These are phyloP conservation scores for Podila clonocystis DNA, from an alignment of 192 early-diverging fungal species.

Conservation along the genomic window DNA sequence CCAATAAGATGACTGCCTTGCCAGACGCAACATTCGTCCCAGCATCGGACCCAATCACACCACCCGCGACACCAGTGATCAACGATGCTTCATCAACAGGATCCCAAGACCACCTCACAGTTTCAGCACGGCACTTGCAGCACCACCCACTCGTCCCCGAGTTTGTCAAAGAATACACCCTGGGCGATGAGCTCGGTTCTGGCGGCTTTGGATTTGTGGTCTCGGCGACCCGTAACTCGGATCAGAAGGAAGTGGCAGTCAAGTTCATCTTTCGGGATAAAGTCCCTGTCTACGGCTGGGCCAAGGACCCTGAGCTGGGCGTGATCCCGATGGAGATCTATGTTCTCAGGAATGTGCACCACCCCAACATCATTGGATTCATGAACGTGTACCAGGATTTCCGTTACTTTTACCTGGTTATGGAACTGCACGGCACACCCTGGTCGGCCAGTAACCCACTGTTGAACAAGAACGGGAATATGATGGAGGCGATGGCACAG, in stretches of 20 bases:
- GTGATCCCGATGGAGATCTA: constrained; percentile 66
- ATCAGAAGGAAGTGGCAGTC: constrained; percentile 72
- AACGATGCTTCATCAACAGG: background rate
- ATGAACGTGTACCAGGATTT: constrained; percentile 59
- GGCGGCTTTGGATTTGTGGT: constrained; percentile 80
- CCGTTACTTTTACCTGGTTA: constrained; percentile 63
- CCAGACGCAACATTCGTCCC: constrained; percentile 41
- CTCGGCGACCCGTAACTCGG: constrained; percentile 58
- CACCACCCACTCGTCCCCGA: constrained; percentile 26
- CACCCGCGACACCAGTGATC: constrained; percentile 22
- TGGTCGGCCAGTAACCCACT: constrained; percentile 53
- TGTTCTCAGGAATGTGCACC: constrained; percentile 59
- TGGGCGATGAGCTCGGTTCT: constrained; percentile 69
- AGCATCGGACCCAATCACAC: constrained; percentile 20
- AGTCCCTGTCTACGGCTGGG: constrained; percentile 60
- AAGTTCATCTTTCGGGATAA: constrained; percentile 75
- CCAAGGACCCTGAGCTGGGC: constrained; percentile 56
- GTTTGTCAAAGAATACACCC: constrained; percentile 44
- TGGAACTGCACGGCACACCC: constrained; percentile 67
- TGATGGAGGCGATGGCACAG: constrained; percentile 39
- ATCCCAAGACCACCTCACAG: constrained; percentile 13
- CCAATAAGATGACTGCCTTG: constrained; percentile 23
- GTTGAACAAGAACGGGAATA: constrained; percentile 22
- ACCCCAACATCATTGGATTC: constrained; percentile 73
- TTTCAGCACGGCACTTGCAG: constrained; percentile 35